Conservation (phyloP, 176 grass and related monocot species). For the Carex myosuroides region DNA sequence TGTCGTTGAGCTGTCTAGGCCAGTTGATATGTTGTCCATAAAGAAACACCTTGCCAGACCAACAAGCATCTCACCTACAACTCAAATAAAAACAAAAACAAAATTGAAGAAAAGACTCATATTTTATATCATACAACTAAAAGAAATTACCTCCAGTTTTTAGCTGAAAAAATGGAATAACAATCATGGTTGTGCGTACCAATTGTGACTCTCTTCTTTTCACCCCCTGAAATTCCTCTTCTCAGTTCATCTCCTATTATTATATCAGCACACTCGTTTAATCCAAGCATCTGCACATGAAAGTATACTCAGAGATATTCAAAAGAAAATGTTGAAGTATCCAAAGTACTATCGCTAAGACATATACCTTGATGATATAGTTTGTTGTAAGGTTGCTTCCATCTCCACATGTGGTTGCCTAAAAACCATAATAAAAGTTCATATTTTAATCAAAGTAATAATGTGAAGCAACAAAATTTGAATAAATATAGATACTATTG, state of each 20-base stretch:
- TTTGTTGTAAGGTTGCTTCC: conserved; percentile 78
- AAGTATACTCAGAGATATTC: conserved; percentile 10
- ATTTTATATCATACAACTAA: not conserved
- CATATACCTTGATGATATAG: conserved; percentile 71
- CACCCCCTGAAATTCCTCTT: conserved; percentile 95
- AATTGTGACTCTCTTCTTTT: conserved; percentile 91
- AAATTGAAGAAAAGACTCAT: not conserved
- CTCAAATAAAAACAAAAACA: not conserved
- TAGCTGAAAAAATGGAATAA: not conserved
- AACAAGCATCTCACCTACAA: conserved; percentile 93
- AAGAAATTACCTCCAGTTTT: not conserved
- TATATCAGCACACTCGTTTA: conserved; percentile 80
- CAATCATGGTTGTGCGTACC: conserved; percentile 30
- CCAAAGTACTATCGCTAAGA: not conserved
- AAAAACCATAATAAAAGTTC: not conserved
- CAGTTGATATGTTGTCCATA: conserved; percentile 98
- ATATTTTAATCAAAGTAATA: conserved; percentile 21
- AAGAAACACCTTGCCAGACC: conserved; percentile 84
- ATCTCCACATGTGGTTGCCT: conserved; percentile 78
- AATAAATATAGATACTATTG: not conserved
- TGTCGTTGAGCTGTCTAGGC: conserved; percentile 89
- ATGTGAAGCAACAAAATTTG: not conserved
- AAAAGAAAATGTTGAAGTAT: not conserved
- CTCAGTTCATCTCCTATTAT: conserved; percentile 83
- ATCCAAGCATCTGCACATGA: conserved; percentile 65